Conservation (phyloP, 441 rosid genomes). For the Eutrema salsugineum region DNA sequence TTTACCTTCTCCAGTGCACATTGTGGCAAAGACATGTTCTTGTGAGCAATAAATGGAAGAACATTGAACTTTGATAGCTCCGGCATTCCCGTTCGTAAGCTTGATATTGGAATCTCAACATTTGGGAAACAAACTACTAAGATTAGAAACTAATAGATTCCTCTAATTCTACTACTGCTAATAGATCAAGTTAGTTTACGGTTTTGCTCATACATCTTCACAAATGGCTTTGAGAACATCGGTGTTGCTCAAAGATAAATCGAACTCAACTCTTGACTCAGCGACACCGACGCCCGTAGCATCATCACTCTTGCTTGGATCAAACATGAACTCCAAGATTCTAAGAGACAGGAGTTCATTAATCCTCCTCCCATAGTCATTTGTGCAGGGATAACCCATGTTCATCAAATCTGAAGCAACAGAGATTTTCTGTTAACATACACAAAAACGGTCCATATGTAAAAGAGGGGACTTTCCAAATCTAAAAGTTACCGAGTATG, state of each 20-base stretch:
- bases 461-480: background rate
- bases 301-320: background rate
- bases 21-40: conserved; percentile 20
- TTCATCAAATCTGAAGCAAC: background rate
- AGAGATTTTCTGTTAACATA: background rate
- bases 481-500: background rate
- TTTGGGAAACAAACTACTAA: background rate
- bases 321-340: background rate
- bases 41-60: conserved; percentile 31
- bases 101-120: conserved; percentile 20
- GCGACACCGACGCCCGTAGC: background rate
- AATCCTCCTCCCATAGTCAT: background rate
- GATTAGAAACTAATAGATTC: background rate
- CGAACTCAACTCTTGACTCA: background rate
- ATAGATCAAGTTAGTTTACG: background rate
- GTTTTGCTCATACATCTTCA: background rate
- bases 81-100: conserved; percentile 17
- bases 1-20: conserved; percentile 23
- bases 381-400: background rate
- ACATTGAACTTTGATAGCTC: conserved; percentile 23
- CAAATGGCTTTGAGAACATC: background rate
- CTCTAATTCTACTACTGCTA: background rate
- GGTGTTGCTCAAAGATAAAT: background rate
- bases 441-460: background rate
- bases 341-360: background rate